Evolutionary conservation across 768 basidiomycete genomes (phyloP).

Genomic region (Mycena polygramma): DNA sequence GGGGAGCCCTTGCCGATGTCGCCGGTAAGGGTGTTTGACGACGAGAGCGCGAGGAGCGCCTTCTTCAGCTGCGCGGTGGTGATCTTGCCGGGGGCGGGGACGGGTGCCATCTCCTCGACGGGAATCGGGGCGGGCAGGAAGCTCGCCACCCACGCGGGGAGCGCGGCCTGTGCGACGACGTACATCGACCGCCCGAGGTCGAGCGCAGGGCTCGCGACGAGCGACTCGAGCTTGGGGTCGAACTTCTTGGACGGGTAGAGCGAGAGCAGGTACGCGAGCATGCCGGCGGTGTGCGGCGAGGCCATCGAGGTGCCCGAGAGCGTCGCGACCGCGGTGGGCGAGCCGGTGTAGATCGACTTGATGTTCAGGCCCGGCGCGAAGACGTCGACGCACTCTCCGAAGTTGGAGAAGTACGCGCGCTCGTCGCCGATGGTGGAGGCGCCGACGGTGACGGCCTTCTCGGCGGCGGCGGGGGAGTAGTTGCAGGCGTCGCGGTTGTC

Average conservation of each 20-base stretch:
- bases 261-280: conserved; percentile 93
- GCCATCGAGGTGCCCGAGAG: conserved; percentile 97
- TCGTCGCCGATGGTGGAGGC: conserved; percentile 87
- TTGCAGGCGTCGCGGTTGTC: conserved; percentile 91
- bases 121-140: conserved; percentile 71
- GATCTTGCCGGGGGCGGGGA: conserved; percentile 62
- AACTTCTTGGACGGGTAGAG: conserved; percentile 81
- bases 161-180: conserved; percentile 63
- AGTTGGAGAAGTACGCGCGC: conserved; percentile 94
- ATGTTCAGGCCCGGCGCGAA: conserved; percentile 95
- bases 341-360: conserved; percentile 86
- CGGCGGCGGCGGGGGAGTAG: conserved; percentile 92
- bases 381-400: conserved; percentile 90
- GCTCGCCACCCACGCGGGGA: conserved; percentile 69
- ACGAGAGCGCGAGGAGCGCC: conserved; percentile 75
- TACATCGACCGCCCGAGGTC: conserved; percentile 61
- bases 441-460: conserved; percentile 94
- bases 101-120: conserved; percentile 52
- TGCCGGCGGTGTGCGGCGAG: conserved; percentile 90
- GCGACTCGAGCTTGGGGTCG: conserved; percentile 60
- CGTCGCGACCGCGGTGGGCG: conserved; percentile 70
- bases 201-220: conserved; percentile 42
- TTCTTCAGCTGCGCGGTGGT: conserved; percentile 83
- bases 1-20: conserved; percentile 64
- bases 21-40: conserved; percentile 60